Evolutionary conservation across 768 basidiomycete species (phyloP).

Genomic region (Tricholoma terreum): DNA sequence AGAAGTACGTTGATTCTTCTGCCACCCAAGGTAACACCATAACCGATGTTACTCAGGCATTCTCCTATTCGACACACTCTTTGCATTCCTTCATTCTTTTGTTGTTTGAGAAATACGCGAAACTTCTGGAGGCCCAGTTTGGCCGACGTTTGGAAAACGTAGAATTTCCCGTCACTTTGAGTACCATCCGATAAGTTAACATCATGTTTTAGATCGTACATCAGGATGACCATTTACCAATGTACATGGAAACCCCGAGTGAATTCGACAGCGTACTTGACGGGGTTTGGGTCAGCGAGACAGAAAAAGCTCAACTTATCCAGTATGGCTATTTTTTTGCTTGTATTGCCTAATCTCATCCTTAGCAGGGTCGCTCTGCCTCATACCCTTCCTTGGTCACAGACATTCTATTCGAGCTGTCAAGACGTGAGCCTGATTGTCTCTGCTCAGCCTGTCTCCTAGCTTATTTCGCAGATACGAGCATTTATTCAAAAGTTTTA

Average conservation of each 20-base stretch:
- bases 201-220: conserved; percentile 59
- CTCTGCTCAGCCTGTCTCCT: background rate
- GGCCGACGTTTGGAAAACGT: conserved; percentile 80
- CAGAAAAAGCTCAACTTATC: conserved; percentile 57
- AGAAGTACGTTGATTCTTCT: conserved; percentile 53
- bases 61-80: conserved; percentile 80
- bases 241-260: conserved; percentile 59
- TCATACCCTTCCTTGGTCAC: conserved; percentile 86
- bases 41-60: conserved; percentile 50
- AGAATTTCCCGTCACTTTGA: conserved; percentile 15
- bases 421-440: conserved; percentile 58
- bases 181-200: background rate
- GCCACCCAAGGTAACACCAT: background rate
- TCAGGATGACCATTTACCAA: conserved; percentile 86
- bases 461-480: conserved; percentile 12
- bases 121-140: conserved; percentile 78
- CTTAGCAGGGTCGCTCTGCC: conserved; percentile 59
- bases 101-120: conserved; percentile 87
- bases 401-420: conserved; percentile 92
- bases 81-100: conserved; percentile 83
- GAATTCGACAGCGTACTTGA: conserved; percentile 76
- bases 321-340: conserved; percentile 38
- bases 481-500: conserved; percentile 92
- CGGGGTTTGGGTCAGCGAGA: conserved; percentile 77
- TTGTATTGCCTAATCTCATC: conserved; percentile 6